Conservation (phyloP, 2,329 filamentous ascomycete species). For the Colletotrichum sp. region DNA sequence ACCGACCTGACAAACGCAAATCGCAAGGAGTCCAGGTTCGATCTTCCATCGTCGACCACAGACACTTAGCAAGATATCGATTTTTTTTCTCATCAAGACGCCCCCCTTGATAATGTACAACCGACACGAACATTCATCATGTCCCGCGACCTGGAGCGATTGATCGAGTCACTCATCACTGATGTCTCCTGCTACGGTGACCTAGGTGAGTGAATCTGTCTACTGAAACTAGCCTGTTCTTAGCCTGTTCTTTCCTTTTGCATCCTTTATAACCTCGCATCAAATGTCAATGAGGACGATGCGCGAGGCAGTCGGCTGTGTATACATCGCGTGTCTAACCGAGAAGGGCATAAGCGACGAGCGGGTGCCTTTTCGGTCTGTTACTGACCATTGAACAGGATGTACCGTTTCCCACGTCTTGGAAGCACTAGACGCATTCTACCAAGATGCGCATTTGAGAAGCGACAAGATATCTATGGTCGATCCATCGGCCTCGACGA, state of each 20-base stretch:
- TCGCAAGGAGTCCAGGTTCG: background rate
- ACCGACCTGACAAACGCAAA: background rate
- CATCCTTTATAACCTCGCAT: background rate
- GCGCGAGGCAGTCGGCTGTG: background rate
- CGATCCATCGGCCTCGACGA: background rate
- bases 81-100: background rate
- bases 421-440: slow-evolving; percentile 9
- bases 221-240: background rate
- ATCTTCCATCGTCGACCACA: slow-evolving; percentile 12
- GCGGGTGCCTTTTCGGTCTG: background rate
- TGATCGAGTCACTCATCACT: slow-evolving; percentile 22
- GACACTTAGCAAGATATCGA: background rate
- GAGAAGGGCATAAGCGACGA: background rate
- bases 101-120: slow-evolving; percentile 2
- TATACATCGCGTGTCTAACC: background rate
- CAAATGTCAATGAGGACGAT: background rate
- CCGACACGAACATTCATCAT: background rate
- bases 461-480: background rate
- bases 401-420: slow-evolving; percentile 19
- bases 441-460: background rate
- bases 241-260: background rate
- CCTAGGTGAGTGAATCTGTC: slow-evolving; percentile 12
- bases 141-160: slow-evolving; percentile 21
- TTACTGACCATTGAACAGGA: slow-evolving; percentile 9
- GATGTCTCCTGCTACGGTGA: slow-evolving; percentile 24